Percentiles rank a stretch among this genome's conserved stretches.
Evolutionary conservation across 192 early-diverging fungal genomes (phyloP).

Genomic region (Coemansia sp.): DNA sequence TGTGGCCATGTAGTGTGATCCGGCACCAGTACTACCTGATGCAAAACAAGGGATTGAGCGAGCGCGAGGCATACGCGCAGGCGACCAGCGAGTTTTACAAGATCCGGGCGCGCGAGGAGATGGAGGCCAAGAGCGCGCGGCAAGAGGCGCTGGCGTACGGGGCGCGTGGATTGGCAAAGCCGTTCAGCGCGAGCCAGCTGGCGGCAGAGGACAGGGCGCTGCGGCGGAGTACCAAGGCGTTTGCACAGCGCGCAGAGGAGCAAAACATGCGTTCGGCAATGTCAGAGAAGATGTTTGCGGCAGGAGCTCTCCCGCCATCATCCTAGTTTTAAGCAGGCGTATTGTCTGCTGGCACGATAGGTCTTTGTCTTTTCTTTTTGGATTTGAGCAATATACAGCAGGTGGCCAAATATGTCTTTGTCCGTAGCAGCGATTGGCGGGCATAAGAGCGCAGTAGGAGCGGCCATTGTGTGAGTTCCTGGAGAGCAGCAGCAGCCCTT

Average conservation of each 20-base stretch:
- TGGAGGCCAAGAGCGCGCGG: slow-evolving; percentile 65
- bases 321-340: background rate
- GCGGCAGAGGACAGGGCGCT: slow-evolving; percentile 26
- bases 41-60: slow-evolving; percentile 60
- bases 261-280: slow-evolving; percentile 31
- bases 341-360: background rate
- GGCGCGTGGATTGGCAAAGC: slow-evolving; percentile 45
- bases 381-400: slow-evolving; percentile 6
- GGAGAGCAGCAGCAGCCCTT: background rate
- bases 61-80: slow-evolving; percentile 78
- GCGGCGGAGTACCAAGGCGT: slow-evolving; percentile 18
- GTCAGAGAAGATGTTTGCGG: slow-evolving; percentile 45
- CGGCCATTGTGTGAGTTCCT: background rate
- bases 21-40: slow-evolving; percentile 84
- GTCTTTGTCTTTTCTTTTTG: slow-evolving; percentile 4
- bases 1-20: slow-evolving; percentile 63
- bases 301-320: background rate
- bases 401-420: slow-evolving; percentile 1
- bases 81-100: slow-evolving; percentile 82
- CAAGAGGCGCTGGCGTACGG: slow-evolving; percentile 59
- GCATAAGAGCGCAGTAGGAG: slow-evolving; percentile 8
- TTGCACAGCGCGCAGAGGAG: slow-evolving; percentile 29
- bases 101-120: slow-evolving; percentile 77
- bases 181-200: slow-evolving; percentile 44
- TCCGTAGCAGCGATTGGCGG: background rate